Base-by-base conservation (phyloP, 345 rosid species). In the Eucalyptus dawsonii region DNA sequence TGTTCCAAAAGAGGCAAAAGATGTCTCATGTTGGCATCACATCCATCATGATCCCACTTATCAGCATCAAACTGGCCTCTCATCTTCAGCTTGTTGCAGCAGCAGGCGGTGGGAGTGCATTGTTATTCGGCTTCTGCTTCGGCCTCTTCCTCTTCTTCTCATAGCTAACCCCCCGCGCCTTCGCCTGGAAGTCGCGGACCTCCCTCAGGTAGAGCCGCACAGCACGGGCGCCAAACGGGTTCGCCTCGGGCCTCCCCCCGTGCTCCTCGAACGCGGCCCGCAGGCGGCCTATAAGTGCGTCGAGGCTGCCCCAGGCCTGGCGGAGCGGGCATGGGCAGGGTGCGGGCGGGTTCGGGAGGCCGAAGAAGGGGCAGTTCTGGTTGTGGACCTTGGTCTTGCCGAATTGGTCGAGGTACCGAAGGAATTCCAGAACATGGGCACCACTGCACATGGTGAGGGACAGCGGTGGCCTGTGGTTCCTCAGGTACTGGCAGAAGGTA, bases 231-330 rank as follows among this genome's bases (percentile, higher is more conserved):
- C 96, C 99, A 58, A 97, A 96, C 7, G 99, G 99, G 94, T 96
- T 97, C 19, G 94, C 94, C 90, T 96, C 99, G 1, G 99, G 96
- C 87, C 93, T 91, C 40, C 99, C 96, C 15, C 99, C 99, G 87
- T 96, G 94, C 89, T 97, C 99, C 91, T 97, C 99, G 76, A 93
- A 96, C 13, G 99, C 99, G 13, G 99, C 99, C n/a, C 99, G 91
- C 53, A 97, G 98, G 53, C 99, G 95, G 19, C 99, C 99, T 50
- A 97, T 96, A 90, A 97, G 97, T n/a, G 99, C 98, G 50, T 96
- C 99, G 1, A 97, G 97, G 94, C 99, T 97, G 86, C 99, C 99
- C 99, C 99, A 97, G 8, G 99, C 99, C 88, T 97, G 99, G 7
- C 96, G 93, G 86, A 97, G 96, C 21, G 99, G 99, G 88, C 99